Percentiles rank a stretch among this genome's conserved stretches.
phyloP scores from a whole-genome alignment of 176 grass and related monocot species.

The Ensete ventricosum region DNA sequence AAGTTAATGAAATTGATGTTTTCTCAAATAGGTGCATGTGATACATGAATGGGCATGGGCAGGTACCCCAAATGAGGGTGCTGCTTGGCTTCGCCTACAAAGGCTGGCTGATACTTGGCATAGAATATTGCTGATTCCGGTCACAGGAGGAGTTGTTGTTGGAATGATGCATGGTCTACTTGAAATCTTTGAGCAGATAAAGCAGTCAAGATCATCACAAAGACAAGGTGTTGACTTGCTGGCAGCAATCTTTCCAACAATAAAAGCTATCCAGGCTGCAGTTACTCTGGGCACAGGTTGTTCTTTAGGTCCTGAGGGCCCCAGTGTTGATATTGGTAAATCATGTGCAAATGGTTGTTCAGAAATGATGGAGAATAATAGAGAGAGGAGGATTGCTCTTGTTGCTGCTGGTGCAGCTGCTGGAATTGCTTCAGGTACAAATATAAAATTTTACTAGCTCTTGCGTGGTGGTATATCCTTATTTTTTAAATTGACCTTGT shows the following conservation, averaged over 20 bases:
- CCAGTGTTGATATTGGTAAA: conserved; percentile 93
- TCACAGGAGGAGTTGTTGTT: conserved; percentile 97
- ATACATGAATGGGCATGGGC: conserved; percentile 99
- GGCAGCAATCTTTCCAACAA: conserved; percentile 65
- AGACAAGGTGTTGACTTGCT: conserved; percentile 77
- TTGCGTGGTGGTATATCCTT: not conserved
- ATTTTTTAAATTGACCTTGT: not conserved
- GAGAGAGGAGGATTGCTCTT: conserved; percentile 87
- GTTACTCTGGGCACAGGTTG: conserved; percentile 86
- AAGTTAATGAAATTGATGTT: not conserved
- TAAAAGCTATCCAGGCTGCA: conserved; percentile 90
- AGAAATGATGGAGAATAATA: conserved; percentile 99
- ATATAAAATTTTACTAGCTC: not conserved
- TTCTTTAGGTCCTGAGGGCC: conserved; percentile 90
- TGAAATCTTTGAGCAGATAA: conserved; percentile 97
- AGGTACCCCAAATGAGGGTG: conserved; percentile 82
- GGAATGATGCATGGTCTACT: conserved; percentile 98
- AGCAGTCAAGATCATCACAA: conserved; percentile 54
- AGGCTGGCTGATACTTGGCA: conserved; percentile 92
- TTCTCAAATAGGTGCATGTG: conserved; percentile 55
- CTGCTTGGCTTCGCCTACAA: conserved; percentile 91
- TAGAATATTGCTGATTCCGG: conserved; percentile 84
- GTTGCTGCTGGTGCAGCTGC: conserved; percentile 92
- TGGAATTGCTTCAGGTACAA: conserved; percentile 97
- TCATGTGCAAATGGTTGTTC: conserved; percentile 95